Evolutionary conservation across 441 rosid genomes (phyloP), one percentile per base, ranked within the genome.

Genomic region (Aquilaria agallochum): DNA sequence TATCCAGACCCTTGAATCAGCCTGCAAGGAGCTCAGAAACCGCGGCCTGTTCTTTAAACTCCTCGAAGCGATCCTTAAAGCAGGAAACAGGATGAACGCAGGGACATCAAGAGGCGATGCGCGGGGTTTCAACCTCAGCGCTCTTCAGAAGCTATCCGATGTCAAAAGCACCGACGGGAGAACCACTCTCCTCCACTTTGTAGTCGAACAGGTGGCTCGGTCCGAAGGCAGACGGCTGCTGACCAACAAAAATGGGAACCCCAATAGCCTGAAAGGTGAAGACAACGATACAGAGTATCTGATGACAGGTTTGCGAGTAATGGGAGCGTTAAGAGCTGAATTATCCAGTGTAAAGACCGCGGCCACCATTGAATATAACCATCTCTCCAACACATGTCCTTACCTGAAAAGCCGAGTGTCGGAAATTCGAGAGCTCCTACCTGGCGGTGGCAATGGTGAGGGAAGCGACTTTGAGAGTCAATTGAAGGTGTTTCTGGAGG

Each of bases 21-120:
- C 74, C 0, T 79, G 88, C 67, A 76, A 83, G 57, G 94, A 79
- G 72, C 75, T 87, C 15, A 66, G 78, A 57, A 79, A 63, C 12
- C 66, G 73, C 11, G 87, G 88, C 9, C 76, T 81, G 32, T 78
- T 87, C 81, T 65, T 80, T 14, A 84, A 87, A 51, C 90, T 84
- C 55, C 80, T 87, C 5, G 87, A 84, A 76, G 94, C 94, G 33
- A 78, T 87, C 65, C 79, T 87, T 20, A 87, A 87, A 73, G 88
- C 88, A 4, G 88, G 90, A 33, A 84, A 84, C 55, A 73, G 63
- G 58, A 84, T 87, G 84, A 87, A 87, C 62, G 85, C 86, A 0
- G 94, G 94, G 67, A 84, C 90, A 5, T 60, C 83, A 10, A 72
- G 90, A 65, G 90, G 94, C 12, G 75, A 87, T 30, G 94, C 94